Base-by-base conservation (phyloP, 306 rosid genomes). In the Rubus idaeus region DNA sequence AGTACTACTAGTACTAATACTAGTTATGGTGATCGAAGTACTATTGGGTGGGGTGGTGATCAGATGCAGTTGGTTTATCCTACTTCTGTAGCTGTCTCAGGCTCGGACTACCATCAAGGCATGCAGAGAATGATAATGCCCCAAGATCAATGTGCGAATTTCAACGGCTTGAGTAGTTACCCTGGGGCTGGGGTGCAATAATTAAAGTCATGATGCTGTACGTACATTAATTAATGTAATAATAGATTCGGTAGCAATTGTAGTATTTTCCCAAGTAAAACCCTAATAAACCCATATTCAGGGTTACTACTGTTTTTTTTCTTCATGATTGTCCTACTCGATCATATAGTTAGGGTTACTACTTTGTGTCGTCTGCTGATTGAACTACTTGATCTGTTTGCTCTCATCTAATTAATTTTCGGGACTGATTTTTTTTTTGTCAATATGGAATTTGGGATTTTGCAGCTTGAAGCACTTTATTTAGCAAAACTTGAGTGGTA, bases 11-110 rank as follows among this genome's bases (percentile, higher is more conserved):
- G 66, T 58, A 44, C 63, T 58, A 70, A 56, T 51, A 53, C 66
- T 53, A 71, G 51, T 42, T 50, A 74, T 77, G 71, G 71, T 50
- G 76, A 71, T 17, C 70, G 39, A 69, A 75, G 71, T 74, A 72
- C 70, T 1, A 65, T 57, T 16, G 75, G 86, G 1, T 86, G 91
- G 91, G 85, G 86, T 23, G 88, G 26, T 18, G 70, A 65, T 8
- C 70, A 86, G 79, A 84, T 78, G 46, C 57, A 78, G 78, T 72
- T 80, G 71, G 71, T 86, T 42, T 83, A 79, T 80, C 84, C 87
- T 84, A 78, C 86, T 73, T 45, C 68, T 55, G 44, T 46, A 49
- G 74, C 73, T 72, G 86, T 83, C 10, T 46, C 56, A 39, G 69
- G 23, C 61, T 70, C 75, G 30, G 69, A 76, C 5, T 69, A 82